Evolutionary conservation across 108 stramenopile genomes (phyloP).

Genomic region (Aurantiochytrium sp.): DNA sequence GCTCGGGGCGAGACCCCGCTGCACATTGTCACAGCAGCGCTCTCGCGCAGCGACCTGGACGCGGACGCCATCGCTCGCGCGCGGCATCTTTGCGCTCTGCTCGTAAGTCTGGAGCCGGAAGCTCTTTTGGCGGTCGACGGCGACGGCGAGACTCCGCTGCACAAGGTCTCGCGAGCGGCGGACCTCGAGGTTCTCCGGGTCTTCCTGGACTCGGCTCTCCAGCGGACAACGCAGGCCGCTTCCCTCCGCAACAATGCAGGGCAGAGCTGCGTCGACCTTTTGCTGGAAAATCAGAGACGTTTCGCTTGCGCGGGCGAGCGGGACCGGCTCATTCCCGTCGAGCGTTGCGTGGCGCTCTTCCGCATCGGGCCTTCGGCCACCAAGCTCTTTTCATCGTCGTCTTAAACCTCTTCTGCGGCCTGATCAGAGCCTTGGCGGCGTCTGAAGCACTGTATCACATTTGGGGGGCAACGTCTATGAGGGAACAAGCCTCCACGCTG

Average conservation of each 20-base stretch:
- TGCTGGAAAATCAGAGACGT: neutral
- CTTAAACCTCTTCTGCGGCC: no score
- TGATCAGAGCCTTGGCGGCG: no score
- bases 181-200: neutral
- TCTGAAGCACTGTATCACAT: no score
- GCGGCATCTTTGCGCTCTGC: neutral
- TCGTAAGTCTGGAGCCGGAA: neutral
- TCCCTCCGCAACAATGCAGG: neutral
- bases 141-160: neutral
- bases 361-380: neutral
- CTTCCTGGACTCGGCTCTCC: neutral
- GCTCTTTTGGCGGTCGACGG: neutral
- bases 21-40: neutral
- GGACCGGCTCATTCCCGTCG: neutral
- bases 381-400: neutral
- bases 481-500: no score
- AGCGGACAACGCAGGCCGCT: neutral
- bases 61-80: neutral
- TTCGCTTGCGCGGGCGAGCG: neutral
- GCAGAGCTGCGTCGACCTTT: neutral
- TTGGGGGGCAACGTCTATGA: no score
- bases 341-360: neutral
- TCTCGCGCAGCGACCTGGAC: neutral
- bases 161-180: neutral
- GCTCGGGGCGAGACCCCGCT: neutral